Evolutionary conservation across 2,329 filamentous ascomycete species (phyloP), one percentile per base, ranked within the genome.

Genomic region (Botryotinia globosa): DNA sequence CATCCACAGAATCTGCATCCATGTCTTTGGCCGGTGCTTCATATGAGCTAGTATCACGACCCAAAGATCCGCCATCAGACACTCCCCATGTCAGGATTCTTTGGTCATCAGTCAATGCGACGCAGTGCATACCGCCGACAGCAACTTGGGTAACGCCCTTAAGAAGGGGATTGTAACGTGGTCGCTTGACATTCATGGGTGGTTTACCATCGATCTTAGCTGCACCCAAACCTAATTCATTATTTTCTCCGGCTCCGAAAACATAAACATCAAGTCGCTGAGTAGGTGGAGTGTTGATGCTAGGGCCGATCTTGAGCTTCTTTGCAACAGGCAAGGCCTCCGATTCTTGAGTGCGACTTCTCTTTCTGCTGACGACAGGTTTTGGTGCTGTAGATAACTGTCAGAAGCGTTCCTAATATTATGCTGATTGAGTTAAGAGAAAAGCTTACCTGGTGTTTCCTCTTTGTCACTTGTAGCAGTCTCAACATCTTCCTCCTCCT

Each of bases 11-110:
- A 72, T 78, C 77, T 14, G 86, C 87, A 32, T 88, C 88, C 22
- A 85, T 85, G 71, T 89, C 87, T 72, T 87, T 85, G 44, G 87
- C 81, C 29, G 89, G 89, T 66, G 91, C 91, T 3, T 90, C 91
- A n/a, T 51, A 45, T 32, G 42, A 66, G 20, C 83, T 83, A 4
- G 92, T 94, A 79, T 92, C 88, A 79, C 93, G 87, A 59, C 93
- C 93, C 54, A 97, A 86, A 14, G 93, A 92, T 75, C 92, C 91
- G 79, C 94, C 90, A 79, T 97, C 93, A 80, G 96, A 96, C 77
- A 96, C 93, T 71, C 93, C 93, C 93, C 93, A 97, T 42, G 92
- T 94, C 71, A 94, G 84, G 77, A 97, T 92, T 83, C 90, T 90
- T 85, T 94, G 93, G 81, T 95, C 91, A 77, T 90, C 87, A 67